phyloP scores from a whole-genome alignment of 257 asterid genomes.

The Nicotiana tabacum region DNA sequence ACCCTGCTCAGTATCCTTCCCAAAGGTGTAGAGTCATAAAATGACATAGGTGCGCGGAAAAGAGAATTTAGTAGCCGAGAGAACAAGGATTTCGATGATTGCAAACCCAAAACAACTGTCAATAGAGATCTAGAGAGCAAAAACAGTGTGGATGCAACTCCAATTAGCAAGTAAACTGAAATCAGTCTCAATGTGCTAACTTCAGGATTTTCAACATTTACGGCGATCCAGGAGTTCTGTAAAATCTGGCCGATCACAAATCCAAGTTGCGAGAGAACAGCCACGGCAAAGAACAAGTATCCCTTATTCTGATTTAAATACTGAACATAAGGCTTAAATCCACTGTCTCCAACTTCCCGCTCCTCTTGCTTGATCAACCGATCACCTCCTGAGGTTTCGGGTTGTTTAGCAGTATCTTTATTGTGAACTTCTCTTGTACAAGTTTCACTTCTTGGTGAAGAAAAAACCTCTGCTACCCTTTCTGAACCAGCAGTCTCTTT shows the following conservation, averaged over 20 bases:
- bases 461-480: conserved; percentile 30
- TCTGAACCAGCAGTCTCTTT: conserved; percentile 50
- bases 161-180: conserved; percentile 66
- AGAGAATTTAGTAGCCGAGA: conserved; percentile 59
- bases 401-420: conserved; percentile 22
- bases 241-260: conserved; percentile 50
- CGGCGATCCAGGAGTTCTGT: conserved; percentile 96
- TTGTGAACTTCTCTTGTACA: conserved; percentile 30
- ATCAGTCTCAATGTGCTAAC: conserved; percentile 53
- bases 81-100: conserved; percentile 64
- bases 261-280: conserved; percentile 46
- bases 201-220: conserved; percentile 61
- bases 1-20: conserved; percentile 86
- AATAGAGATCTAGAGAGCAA: conserved; percentile 47
- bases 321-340: conserved; percentile 63
- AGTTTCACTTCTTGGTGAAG: conserved; percentile 15
- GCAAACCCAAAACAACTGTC: conserved; percentile 61
- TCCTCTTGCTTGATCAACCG: conserved; percentile 86
- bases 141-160: conserved; percentile 41
- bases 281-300: conserved; percentile 44
- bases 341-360: conserved; percentile 80
- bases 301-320: conserved; percentile 76
- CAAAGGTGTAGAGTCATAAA: conserved; percentile 85
- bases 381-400: conserved; percentile 34
- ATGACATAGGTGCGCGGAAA: conserved; percentile 92